These are phyloP conservation scores for Clonostachys solani DNA, from an alignment of 2,329 filamentous ascomycete species.

Conservation along the genomic window DNA sequence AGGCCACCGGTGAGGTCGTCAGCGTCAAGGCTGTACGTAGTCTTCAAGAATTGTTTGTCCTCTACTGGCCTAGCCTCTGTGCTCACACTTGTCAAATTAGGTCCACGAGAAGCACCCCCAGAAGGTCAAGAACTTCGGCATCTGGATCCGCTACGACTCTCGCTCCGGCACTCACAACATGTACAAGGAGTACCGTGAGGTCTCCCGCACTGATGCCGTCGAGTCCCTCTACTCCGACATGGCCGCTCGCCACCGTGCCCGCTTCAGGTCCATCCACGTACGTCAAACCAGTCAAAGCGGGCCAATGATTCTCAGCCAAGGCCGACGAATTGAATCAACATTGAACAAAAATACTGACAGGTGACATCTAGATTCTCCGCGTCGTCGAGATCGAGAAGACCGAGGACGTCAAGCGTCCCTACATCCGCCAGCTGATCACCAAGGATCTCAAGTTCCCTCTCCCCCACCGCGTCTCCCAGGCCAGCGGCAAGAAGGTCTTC, in stretches of 20 bases:
- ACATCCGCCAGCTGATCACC: slow-evolving; percentile 97
- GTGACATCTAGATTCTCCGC: slow-evolving; percentile 75
- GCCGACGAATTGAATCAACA: not conserved
- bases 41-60: not conserved
- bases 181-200: slow-evolving; percentile 99
- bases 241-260: slow-evolving; percentile 93
- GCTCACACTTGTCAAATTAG: slow-evolving; percentile 36
- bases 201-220: slow-evolving; percentile 92
- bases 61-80: not conserved
- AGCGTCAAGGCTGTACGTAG: slow-evolving; percentile 80
- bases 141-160: slow-evolving; percentile 99
- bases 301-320: no score
- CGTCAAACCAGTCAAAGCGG: slow-evolving; percentile 27
- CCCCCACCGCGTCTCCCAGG: slow-evolving; percentile 89
- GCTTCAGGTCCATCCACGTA: slow-evolving; percentile 99
- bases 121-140: slow-evolving; percentile 99
- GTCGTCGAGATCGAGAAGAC: slow-evolving; percentile 95
- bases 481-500: slow-evolving; percentile 85
- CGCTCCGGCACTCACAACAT: slow-evolving; percentile 99
- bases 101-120: slow-evolving; percentile 98
- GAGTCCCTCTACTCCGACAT: slow-evolving; percentile 99
- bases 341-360: not conserved
- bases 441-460: slow-evolving; percentile 98
- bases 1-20: slow-evolving; percentile 99
- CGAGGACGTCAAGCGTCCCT: slow-evolving; percentile 93